Conservation (phyloP, 2,329 filamentous ascomycete species). For the Monilinia laxa region DNA sequence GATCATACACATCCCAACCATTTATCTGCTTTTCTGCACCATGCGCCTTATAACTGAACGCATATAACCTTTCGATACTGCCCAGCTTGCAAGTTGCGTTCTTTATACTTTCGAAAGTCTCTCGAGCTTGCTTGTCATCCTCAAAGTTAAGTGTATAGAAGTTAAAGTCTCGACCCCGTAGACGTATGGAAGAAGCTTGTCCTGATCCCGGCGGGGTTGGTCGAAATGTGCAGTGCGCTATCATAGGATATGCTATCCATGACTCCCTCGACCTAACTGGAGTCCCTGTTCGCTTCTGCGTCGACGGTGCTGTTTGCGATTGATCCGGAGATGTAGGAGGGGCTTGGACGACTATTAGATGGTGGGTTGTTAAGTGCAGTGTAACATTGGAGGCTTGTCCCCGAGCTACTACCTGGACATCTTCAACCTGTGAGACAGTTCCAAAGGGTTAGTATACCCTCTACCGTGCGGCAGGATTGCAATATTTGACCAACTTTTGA, state of each 20-base stretch:
- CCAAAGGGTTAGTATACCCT: conserved; percentile 5
- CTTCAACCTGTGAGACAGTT: conserved; percentile 51
- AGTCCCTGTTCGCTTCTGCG: neutral
- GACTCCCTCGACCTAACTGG: conserved; percentile 60
- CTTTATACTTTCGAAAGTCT: conserved; percentile 85
- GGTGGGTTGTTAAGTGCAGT: conserved; percentile 62
- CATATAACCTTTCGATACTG: conserved; percentile 83
- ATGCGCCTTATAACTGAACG: conserved; percentile 79
- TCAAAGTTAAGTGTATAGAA: conserved; percentile 89
- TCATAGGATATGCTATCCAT: conserved; percentile 95
- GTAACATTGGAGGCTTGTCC: conserved; percentile 58
- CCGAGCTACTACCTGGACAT: conserved; percentile 59
- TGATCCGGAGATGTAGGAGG: conserved; percentile 27
- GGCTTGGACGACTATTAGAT: conserved; percentile 49
- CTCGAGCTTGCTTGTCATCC: conserved; percentile 70
- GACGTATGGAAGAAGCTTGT: conserved; percentile 76
- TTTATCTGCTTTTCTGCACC: conserved; percentile 71
- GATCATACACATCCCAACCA: conserved; percentile 83
- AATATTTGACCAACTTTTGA: conserved; percentile 43
- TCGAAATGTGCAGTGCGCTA: conserved; percentile 75
- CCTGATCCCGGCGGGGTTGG: conserved; percentile 68
- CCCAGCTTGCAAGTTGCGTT: conserved; percentile 77
- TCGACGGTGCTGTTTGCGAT: conserved; percentile 30
- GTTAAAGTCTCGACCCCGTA: conserved; percentile 90
- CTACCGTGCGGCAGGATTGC: conserved; percentile 3